A percentile compares a stretch with the other conserved stretches of the same genome.
These are phyloP conservation scores for Venturia carpophila DNA, from an alignment of 2,329 filamentous ascomycete genomes.

Conservation along the genomic window DNA sequence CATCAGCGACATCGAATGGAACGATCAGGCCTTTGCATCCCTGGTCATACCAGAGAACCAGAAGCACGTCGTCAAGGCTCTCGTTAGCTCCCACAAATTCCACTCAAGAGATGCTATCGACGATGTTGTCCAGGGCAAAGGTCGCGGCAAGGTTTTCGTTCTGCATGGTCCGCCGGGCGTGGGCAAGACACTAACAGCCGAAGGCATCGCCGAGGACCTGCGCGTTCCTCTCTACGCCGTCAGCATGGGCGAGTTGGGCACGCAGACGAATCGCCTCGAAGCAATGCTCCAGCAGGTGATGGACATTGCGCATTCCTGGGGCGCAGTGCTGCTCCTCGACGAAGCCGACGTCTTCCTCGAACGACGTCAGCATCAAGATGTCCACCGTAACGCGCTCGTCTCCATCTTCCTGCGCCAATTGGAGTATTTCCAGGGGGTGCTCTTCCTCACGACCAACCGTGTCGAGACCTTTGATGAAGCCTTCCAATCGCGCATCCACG, in stretches of 20 bases:
- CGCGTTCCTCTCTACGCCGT: slow-evolving; percentile 78
- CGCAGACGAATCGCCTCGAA: slow-evolving; percentile 66
- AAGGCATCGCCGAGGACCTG: slow-evolving; percentile 76
- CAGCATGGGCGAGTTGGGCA: slow-evolving; percentile 73
- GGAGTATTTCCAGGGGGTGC: slow-evolving; percentile 86
- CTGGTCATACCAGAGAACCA: slow-evolving; percentile 61
- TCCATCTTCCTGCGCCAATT: slow-evolving; percentile 79
- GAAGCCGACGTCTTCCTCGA: slow-evolving; percentile 60
- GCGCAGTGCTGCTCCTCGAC: slow-evolving; percentile 74
- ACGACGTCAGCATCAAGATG: slow-evolving; percentile 72
- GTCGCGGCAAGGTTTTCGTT: slow-evolving; percentile 73
- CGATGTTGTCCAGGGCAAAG: slow-evolving; percentile 65
- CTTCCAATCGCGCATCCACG: slow-evolving; percentile 81
- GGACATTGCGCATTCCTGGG: slow-evolving; percentile 79
- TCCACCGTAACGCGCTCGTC: slow-evolving; percentile 77
- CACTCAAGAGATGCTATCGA: slow-evolving; percentile 75
- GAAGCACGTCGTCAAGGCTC: slow-evolving; percentile 62
- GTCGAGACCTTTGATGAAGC: slow-evolving; percentile 86
- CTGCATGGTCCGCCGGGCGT: slow-evolving; percentile 81
- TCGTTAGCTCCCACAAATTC: slow-evolving; percentile 79
- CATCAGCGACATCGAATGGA: slow-evolving; percentile 76
- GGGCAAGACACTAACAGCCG: slow-evolving; percentile 81
- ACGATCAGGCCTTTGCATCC: slow-evolving; percentile 72
- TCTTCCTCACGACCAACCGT: slow-evolving; percentile 84
- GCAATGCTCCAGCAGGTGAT: slow-evolving; percentile 73